Percentiles rank a stretch among this genome's conserved stretches.
phyloP scores from a whole-genome alignment of 768 basidiomycete genomes.

The Termitomyces sp. region DNA sequence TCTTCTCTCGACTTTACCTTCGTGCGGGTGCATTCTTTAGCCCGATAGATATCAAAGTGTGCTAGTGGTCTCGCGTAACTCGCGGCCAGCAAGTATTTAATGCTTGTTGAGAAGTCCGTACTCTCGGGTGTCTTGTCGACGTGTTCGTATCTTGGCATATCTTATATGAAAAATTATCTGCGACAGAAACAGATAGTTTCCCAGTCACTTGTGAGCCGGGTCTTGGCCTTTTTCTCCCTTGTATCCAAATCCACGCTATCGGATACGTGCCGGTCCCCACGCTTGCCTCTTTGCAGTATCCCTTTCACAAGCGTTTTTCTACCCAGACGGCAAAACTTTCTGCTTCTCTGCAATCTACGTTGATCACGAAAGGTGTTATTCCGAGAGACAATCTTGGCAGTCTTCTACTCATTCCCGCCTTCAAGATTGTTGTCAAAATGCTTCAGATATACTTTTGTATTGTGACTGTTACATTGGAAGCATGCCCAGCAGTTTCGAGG shows the following conservation, averaged over 20 bases:
- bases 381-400: not conserved
- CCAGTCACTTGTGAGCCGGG: slow-evolving; percentile 12
- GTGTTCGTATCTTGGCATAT: slow-evolving; percentile 11
- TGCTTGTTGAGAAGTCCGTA: not conserved
- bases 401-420: not conserved
- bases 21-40: not conserved
- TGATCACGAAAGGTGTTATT: not conserved
- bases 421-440: not conserved
- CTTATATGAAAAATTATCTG: not conserved
- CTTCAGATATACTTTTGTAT: not conserved
- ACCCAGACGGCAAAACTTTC: not conserved
- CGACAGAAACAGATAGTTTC: slow-evolving; percentile 5
- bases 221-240: slow-evolving; percentile 1
- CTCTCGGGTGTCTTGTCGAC: not conserved
- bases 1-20: not conserved
- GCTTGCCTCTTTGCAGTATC: slow-evolving; percentile 3
- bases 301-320: slow-evolving; percentile 5
- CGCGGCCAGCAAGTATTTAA: not conserved
- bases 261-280: not conserved
- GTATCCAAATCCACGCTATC: slow-evolving; percentile 10
- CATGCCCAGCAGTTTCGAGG: not conserved
- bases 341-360: not conserved
- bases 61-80: not conserved
- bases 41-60: not conserved
- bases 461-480: not conserved